phyloP scores from a whole-genome alignment of 2,329 filamentous ascomycete species.

The Colletotrichum lupini region DNA sequence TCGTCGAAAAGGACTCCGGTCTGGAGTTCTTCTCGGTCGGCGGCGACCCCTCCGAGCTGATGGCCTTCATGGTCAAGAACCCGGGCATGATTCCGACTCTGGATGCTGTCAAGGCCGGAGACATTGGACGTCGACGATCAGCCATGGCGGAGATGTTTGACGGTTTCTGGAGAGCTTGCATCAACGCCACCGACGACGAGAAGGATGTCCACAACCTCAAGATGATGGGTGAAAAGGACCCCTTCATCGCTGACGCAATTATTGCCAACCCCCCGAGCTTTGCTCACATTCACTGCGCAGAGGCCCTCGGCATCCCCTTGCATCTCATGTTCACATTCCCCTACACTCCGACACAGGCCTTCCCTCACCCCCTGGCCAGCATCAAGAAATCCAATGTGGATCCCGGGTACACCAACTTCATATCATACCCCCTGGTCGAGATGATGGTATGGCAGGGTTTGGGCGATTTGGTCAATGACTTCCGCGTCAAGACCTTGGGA shows the following conservation, averaged over 20 bases:
- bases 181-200: conserved; percentile 78
- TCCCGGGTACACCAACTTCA: conserved; percentile 80
- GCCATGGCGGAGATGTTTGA: conserved; percentile 86
- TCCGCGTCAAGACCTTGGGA: conserved; percentile 74
- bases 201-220: conserved; percentile 69
- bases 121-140: conserved; percentile 73
- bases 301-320: conserved; percentile 80
- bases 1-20: conserved; percentile 77
- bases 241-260: conserved; percentile 81
- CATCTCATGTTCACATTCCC: conserved; percentile 93
- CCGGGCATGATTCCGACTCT: conserved; percentile 80
- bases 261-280: conserved; percentile 87
- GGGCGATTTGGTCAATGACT: conserved; percentile 81
- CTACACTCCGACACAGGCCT: conserved; percentile 79
- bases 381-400: conserved; percentile 80
- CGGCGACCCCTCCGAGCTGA: conserved; percentile 82
- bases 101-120: conserved; percentile 77
- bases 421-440: conserved; percentile 83
- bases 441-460: conserved; percentile 94
- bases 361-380: conserved; percentile 82
- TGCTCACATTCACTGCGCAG: conserved; percentile 82
- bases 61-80: conserved; percentile 92
- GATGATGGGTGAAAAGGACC: conserved; percentile 71
- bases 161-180: conserved; percentile 83
- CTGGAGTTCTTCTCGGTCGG: conserved; percentile 86